A percentile compares a stretch with the other conserved stretches of the same genome.
Conservation (phyloP, 768 basidiomycete genomes). For the Chalciporus pseudorubinellus region DNA sequence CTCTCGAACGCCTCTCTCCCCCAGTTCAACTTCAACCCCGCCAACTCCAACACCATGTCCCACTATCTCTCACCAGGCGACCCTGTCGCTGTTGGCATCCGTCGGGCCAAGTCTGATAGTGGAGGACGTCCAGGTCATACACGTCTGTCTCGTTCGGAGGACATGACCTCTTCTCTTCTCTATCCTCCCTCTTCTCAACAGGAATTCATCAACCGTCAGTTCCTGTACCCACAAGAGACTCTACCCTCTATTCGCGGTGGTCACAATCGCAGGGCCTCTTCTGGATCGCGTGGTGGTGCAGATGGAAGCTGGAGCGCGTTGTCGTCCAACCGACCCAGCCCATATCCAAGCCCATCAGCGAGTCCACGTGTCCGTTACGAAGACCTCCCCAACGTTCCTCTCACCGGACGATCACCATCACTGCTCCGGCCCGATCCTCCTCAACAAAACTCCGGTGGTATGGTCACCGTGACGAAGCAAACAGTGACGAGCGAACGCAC, state of each 20-base stretch:
- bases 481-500: constrained; percentile 92
- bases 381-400: constrained; percentile 42
- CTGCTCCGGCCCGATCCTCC: constrained; percentile 24
- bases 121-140: constrained; percentile 42
- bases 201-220: constrained; percentile 44
- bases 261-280: constrained; percentile 43
- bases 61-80: constrained; percentile 39
- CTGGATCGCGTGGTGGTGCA: constrained; percentile 36
- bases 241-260: constrained; percentile 38
- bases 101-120: constrained; percentile 50
- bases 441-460: constrained; percentile 1
- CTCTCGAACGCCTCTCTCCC: constrained; percentile 23
- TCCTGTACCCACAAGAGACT: constrained; percentile 40
- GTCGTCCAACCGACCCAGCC: constrained; percentile 47
- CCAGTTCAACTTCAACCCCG: constrained; percentile 37
- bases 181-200: constrained; percentile 39
- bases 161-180: constrained; percentile 38
- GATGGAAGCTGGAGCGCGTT: constrained; percentile 34
- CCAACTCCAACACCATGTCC: constrained; percentile 36
- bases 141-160: constrained; percentile 62
- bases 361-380: constrained; percentile 54
- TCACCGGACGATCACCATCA: constrained; percentile 21
- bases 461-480: constrained; percentile 52
- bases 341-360: constrained; percentile 68
- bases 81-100: constrained; percentile 34